Evolutionary conservation across 352 stramenopile genomes (phyloP), one percentile per base, ranked within the genome.

Genomic region (Poterioochromonas sp.): DNA sequence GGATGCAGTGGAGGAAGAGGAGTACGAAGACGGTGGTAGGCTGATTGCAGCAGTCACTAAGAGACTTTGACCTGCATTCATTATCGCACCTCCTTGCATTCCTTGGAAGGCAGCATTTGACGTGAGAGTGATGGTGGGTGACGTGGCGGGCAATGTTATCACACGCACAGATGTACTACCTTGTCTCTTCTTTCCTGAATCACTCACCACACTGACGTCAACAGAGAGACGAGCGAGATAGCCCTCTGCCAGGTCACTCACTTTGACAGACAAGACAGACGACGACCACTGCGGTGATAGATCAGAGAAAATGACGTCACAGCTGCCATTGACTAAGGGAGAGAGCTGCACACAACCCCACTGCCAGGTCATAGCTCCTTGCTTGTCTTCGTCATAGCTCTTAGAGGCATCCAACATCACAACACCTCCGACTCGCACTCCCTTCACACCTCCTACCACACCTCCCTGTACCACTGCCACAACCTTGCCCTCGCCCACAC

Each of bases 301-400:
- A 58, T 15, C 15, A 58, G 47, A 58, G 47, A 58, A 58, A 26
- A 58, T 58, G 47, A 58, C 47, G 47, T 58, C 47, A 58, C 62
- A 71, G 34, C 8, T 35, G 15, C 3, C 15, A 71, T 71, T 71
- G 11, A 71, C 2, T 15, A n/a, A 44, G 11, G 62, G 62, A 71
- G 2, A 44, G 3, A 71, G 12, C 32, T 71, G 39, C 62, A 32
- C 3, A 71, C 18, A 71, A 71, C 8, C 11, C 62, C 62, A 71
- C 29, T 44, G n/a, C 8, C 8, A 71, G 8, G 12, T 5, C 32
- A 71, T n/a, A 3, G 32, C 62, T 44, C 47, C 47, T 58, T 58
- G 47, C 47, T 44, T 5, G 32, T 74, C 65, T 58, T 74, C 65
- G 40, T 74, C 65, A 74, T 74, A 74, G 41, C 65, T 74, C 37